Base-by-base conservation (phyloP, 768 basidiomycete genomes). In the Kwoniella europaea region DNA sequence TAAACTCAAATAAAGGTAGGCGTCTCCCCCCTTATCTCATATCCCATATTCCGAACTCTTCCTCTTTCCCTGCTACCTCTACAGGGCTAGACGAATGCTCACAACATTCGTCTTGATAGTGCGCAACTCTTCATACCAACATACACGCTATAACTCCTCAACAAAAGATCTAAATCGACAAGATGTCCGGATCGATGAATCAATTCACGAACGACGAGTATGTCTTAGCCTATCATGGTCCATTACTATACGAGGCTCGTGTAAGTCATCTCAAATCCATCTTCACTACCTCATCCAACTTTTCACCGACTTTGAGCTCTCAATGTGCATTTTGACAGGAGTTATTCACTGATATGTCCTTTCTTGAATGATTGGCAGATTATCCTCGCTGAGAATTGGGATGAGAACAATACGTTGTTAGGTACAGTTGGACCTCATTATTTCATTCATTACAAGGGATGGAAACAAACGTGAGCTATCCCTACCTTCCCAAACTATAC, bases 401-500 rank as follows among this genome's bases (percentile, higher is more conserved):
- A 90, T 69, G 90, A 91, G 75, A 83, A 86, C 18, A 89, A 86
- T 65, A 88, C 90, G 0, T 86, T 88, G 53, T 87, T 88, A 5
- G 88, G 89, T 6, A 82, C 84, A 10, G 83, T 88, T 2, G 96
- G 95, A 6, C 88, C 89, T 3, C 93, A 96, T 77, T 98, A 93
- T 84, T 90, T 92, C 71, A 95, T 99, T 50, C 97, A 99, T 83
- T 99, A 99, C 87, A 97, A 98, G 84, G 97, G 97, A 10, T 99
- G 97, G 97, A 99, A 98, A 83, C 92, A 93, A 83, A 95, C 93
- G 93, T 95, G 81, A 76, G 86, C 83, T 16, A 7, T 22, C 67
- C n/a, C 13, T 9, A n/a, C 35, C 43, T 29, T 29, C 16, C 46
- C 46, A 16, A 5, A 50, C 27, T 42, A 22, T 3, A 44, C 16